Base-by-base conservation (phyloP, 2,329 filamentous ascomycete species). In the Berkeleyomyces rouxiae region DNA sequence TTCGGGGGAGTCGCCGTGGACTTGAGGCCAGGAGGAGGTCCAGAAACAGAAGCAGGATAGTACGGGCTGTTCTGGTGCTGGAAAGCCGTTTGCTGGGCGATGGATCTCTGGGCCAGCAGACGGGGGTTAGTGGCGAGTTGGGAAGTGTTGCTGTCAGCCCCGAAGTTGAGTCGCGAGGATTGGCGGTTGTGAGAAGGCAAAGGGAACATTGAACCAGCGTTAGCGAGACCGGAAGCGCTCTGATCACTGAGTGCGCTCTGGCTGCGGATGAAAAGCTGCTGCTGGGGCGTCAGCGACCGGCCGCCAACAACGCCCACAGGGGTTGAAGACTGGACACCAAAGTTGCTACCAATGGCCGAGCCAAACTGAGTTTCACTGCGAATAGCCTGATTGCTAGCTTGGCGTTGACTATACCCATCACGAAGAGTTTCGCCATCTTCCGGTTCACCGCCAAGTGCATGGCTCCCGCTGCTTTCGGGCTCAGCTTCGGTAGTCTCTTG, bases 11-110 rank as follows among this genome's bases (percentile, higher is more conserved):
- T 97, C 49, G 90, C 90, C 2, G 91, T 91, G 31, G 92, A 95
- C 76, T 99, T 99, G 37, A 99, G 79, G 7, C 93, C 93, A 0
- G 93, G 95, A 65, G 93, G 93, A 37, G 95, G 93, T 3, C 91
- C 92, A 69, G 95, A 90, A 70, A 96, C 90, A 7, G 88, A 88
- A 61, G 84, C 85, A 58, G 85, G 82, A 72, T 93, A 96, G 71
- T 90, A 93, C 66, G 88, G 87, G 67, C 79, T 82, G 72, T 82
- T 73, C 68, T 84, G 81, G 47, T 77, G 75, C 67, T 84, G 83
- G 70, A 82, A 81, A 9, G 79, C 72, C 57, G 79, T 79, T 37
- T 63, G 61, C 36, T 63, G 61, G 58, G 86, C 89, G 86, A 91
- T 93, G n/a, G 87, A 85, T 60, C 84, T 83, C 75, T 92, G 89